These are phyloP conservation scores for Carex littledalei DNA, from an alignment of 176 grass and related monocot species.

Conservation along the genomic window DNA sequence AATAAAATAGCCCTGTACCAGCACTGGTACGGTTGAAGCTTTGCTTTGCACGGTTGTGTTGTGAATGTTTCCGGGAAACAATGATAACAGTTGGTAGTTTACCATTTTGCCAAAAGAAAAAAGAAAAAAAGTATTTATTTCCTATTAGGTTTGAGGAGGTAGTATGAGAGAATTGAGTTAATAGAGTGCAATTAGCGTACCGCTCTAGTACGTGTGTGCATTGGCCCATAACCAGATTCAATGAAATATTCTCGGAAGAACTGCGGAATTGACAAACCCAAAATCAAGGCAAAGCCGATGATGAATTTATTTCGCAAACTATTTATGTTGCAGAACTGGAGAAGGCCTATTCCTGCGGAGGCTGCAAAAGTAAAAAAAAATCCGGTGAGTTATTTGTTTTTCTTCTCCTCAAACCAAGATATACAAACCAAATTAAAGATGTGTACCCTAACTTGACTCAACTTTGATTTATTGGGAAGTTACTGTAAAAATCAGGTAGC, in stretches of 20 bases:
- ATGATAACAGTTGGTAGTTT: background rate
- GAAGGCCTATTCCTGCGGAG: conserved; percentile 69
- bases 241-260: conserved; percentile 66
- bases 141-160: background rate
- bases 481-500: background rate
- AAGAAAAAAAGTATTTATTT: background rate
- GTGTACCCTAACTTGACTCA: background rate
- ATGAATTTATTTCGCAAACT: conserved; percentile 84
- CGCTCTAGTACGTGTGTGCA: conserved; percentile 48
- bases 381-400: background rate
- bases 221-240: conserved; percentile 61
- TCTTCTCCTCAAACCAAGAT: background rate
- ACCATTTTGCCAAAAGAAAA: background rate
- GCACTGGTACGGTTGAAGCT: too few species aligned
- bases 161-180: background rate
- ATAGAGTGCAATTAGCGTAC: conserved; percentile 27
- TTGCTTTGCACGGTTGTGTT: too few species aligned
- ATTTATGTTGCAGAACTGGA: conserved; percentile 96
- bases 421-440: background rate
- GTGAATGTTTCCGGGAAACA: too few species aligned
- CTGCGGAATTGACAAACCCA: conserved; percentile 86
- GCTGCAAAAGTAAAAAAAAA: conserved; percentile 28
- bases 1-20: too few species aligned
- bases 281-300: conserved; percentile 59
- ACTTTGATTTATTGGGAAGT: background rate